Evolutionary conservation across 441 rosid species (phyloP).

Genomic region (Viola pubescens): DNA sequence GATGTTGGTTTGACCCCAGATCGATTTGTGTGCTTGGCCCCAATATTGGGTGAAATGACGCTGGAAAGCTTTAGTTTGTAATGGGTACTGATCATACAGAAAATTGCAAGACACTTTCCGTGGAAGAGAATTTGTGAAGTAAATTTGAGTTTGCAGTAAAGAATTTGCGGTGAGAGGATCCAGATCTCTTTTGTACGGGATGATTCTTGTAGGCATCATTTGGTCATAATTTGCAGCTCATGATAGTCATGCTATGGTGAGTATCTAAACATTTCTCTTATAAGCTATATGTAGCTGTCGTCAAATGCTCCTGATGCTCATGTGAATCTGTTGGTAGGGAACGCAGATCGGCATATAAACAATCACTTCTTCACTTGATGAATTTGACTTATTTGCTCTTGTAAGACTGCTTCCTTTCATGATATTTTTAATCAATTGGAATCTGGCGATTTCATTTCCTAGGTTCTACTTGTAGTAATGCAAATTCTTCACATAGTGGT

Average conservation of each 20-base stretch:
- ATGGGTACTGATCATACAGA: constrained; percentile 31
- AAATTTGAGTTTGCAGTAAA: constrained; percentile 11
- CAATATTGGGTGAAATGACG: too few species aligned
- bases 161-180: constrained; percentile 8
- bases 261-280: constrained; percentile 14
- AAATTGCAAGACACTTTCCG: constrained; percentile 76
- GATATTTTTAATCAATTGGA: neutral
- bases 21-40: too few species aligned
- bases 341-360: constrained; percentile 94
- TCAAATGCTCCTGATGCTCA: constrained; percentile 7
- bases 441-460: too few species aligned
- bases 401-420: constrained; percentile 27
- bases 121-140: constrained; percentile 49
- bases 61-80: too few species aligned
- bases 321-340: constrained; percentile 48
- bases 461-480: too few species aligned
- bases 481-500: too few species aligned
- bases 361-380: constrained; percentile 71
- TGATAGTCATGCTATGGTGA: constrained; percentile 72
- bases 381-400: constrained; percentile 91
- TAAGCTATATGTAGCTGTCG: neutral
- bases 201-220: constrained; percentile 63
- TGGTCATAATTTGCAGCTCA: constrained; percentile 84
- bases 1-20: too few species aligned
- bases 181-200: constrained; percentile 15